Base-by-base conservation (phyloP, 192 early-diverging fungal genomes). In the Backusella macrospora region DNA sequence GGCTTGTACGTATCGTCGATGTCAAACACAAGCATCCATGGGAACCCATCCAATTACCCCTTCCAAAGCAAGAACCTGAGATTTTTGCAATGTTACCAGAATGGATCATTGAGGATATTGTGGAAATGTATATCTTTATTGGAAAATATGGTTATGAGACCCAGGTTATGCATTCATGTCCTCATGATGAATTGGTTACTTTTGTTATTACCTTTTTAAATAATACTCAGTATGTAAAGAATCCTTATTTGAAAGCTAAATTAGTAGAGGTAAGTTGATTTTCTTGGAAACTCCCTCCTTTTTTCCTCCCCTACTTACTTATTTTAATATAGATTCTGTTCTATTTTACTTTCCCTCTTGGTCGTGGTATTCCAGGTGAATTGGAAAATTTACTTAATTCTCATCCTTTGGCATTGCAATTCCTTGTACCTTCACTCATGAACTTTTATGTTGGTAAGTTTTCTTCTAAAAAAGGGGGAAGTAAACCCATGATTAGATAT, bases 171-270 rank as follows among this genome's bases (percentile, higher is more conserved):
- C 67, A 52, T 5, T 62, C 68, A 0, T 73, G 78, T 40, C 81
- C 86, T 3, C 71, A 84, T 55, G 80, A 80, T 40, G 88, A 88
- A 59, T 59, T 88, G 16, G 71, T 88, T 21, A 86, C 87, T 0
- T 96, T 97, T 70, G 85, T 87, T 6, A 91, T 97, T 78, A 86
- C 88, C 6, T 92, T 98, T 76, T 82, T 98, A 75, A 83, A 85
- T 14, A 94, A 94, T 67, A 87, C 93, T 0, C 73, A 77, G 4
- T 95, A 92, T 64, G 87, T 98, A 71, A 93, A 93, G 84, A 99
- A 98, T 77, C 98, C 98, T 18, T 94, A 99, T 73, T 73, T 99
- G 72, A 97, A 97, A 73, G 92, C 93, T 38, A 97, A 96, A 62
- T 83, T 98, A 34, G 93, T 96, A 4, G 98, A 99, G 77, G 94